phyloP scores from a whole-genome alignment of 768 basidiomycete species.

The Tubosaeta sp. region DNA sequence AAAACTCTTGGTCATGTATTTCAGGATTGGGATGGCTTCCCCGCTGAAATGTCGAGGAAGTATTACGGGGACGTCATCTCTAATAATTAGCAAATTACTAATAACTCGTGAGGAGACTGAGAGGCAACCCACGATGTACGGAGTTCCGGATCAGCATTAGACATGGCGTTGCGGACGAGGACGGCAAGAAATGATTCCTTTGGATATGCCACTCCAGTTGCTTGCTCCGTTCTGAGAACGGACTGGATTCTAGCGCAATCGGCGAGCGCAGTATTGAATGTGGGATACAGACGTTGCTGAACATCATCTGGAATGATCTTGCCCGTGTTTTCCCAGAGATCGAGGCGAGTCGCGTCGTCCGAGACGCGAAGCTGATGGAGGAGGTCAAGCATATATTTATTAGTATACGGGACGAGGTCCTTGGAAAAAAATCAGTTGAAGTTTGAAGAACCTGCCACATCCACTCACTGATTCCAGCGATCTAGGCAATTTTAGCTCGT shows the following conservation, averaged over 20 bases:
- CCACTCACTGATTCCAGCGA: conserved; percentile 4
- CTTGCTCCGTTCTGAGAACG: not conserved
- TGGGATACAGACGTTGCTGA: not conserved
- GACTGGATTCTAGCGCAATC: conserved; percentile 7
- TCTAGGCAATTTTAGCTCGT: not conserved
- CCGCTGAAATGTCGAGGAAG: conserved; percentile 8
- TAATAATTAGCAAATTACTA: not conserved
- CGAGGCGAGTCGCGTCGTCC: not conserved
- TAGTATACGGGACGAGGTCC: not conserved
- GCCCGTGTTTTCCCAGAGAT: not conserved
- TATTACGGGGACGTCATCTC: conserved; percentile 4
- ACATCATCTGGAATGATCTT: not conserved
- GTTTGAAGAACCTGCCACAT: too few relatives aligned
- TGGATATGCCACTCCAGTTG: not conserved
- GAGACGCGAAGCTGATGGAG: not conserved
- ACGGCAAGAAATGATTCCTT: conserved; percentile 6
- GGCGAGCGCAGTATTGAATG: not conserved
- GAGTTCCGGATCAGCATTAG: not conserved
- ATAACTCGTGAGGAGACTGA: too few relatives aligned
- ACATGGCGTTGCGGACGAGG: not conserved
- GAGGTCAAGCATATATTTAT: not conserved
- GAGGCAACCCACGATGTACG: not conserved
- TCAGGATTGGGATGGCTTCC: conserved; percentile 2
- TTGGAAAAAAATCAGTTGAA: not conserved
- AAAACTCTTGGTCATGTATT: not conserved